A percentile compares a stretch with the other conserved stretches of the same genome.
Evolutionary conservation across 1,284 basidiomycete genomes (phyloP).

Genomic region (Sanguinoderma infundibulare): DNA sequence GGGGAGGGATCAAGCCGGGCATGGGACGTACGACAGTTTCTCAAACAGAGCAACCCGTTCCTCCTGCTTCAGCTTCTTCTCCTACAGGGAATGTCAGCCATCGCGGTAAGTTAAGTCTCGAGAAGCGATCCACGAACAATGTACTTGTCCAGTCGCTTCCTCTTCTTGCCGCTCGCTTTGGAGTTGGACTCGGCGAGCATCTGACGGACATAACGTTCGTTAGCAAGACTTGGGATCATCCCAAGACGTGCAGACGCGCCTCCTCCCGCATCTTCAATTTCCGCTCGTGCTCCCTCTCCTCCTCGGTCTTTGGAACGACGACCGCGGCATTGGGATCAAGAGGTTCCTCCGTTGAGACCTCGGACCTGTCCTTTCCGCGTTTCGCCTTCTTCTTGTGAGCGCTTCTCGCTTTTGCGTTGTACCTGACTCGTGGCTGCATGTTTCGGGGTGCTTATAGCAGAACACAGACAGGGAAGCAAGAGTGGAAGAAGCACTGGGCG

Average conservation of each 20-base stretch:
- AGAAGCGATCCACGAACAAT: conserved; percentile 54
- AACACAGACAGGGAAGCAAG: background rate
- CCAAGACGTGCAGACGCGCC: conserved; percentile 43
- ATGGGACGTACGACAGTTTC: conserved; percentile 71
- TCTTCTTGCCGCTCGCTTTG: conserved; percentile 80
- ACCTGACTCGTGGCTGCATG: conserved; percentile 30
- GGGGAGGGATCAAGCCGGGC: conserved; percentile 3
- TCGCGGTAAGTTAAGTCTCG: background rate
- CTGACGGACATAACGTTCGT: conserved; percentile 25
- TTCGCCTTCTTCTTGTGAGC: conserved; percentile 56
- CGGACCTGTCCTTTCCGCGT: conserved; percentile 26
- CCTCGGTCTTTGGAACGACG: conserved; percentile 59
- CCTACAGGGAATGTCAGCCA: conserved; percentile 45
- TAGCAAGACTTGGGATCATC: background rate
- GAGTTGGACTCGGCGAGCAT: conserved; percentile 61
- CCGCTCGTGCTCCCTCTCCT: conserved; percentile 64
- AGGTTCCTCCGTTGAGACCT: conserved; percentile 17
- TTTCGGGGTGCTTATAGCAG: too few relatives aligned
- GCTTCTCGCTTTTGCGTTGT: conserved; percentile 66
- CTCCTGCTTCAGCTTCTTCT: conserved; percentile 87
- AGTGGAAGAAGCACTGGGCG: background rate
- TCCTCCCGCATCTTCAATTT: conserved; percentile 65
- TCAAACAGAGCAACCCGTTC: conserved; percentile 74
- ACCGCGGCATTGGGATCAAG: conserved; percentile 65
- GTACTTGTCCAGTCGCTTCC: conserved; percentile 82